Conservation (phyloP, 2,329 filamentous ascomycete species). For the Aspergillus viridinutans region DNA sequence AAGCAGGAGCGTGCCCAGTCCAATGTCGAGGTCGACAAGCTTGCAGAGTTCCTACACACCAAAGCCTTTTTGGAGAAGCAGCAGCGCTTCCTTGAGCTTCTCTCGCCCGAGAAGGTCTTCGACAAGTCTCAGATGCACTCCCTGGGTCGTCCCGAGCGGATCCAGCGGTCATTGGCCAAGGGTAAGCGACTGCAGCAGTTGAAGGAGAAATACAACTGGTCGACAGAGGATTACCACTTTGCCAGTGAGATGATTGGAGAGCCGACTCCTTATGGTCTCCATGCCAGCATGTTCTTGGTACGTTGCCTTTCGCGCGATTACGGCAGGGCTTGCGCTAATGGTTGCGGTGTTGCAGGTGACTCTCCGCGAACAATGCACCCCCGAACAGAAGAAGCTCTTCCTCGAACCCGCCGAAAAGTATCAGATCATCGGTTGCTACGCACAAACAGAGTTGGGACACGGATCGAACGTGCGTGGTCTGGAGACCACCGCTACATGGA, state of each 20-base stretch:
- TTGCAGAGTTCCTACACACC: slow-evolving; percentile 67
- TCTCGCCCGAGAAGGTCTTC: slow-evolving; percentile 65
- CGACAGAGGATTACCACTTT: slow-evolving; percentile 56
- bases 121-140: slow-evolving; percentile 78
- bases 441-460: slow-evolving; percentile 75
- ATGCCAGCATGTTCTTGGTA: slow-evolving; percentile 66
- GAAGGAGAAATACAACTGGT: slow-evolving; percentile 64
- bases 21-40: slow-evolving; percentile 61
- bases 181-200: slow-evolving; percentile 68
- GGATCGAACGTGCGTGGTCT: slow-evolving; percentile 71
- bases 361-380: slow-evolving; percentile 65
- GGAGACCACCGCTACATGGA: slow-evolving; percentile 71
- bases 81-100: slow-evolving; percentile 57
- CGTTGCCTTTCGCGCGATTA: slow-evolving; percentile 14
- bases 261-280: slow-evolving; percentile 68
- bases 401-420: slow-evolving; percentile 65
- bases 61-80: slow-evolving; percentile 60
- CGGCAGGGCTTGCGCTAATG: slow-evolving; percentile 7
- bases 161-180: slow-evolving; percentile 65
- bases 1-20: slow-evolving; percentile 64
- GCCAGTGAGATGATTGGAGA: slow-evolving; percentile 69
- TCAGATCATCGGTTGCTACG: slow-evolving; percentile 73
- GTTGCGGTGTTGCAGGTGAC: slow-evolving; percentile 50
- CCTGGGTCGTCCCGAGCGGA: slow-evolving; percentile 62
- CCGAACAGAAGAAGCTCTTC: slow-evolving; percentile 70